Evolutionary conservation across 208 protist genomes (phyloP).

Genomic region (Trypanosoma theileri): DNA sequence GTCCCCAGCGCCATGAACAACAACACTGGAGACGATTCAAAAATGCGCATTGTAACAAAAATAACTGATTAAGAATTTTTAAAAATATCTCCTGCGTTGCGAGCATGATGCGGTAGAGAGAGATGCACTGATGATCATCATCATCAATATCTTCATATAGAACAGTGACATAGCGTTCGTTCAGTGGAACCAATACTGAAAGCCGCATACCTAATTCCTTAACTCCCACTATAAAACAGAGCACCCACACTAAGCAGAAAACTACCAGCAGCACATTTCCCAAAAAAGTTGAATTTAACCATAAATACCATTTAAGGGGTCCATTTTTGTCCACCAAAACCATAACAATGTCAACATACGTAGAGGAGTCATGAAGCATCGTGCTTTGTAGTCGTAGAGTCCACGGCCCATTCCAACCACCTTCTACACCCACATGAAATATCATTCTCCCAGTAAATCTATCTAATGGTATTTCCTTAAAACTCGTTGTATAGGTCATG

Average conservation of each 20-base stretch:
- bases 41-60: not conserved
- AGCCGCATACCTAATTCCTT: constrained; percentile 29
- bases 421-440: not conserved
- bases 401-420: constrained; percentile 23
- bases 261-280: constrained; percentile 16
- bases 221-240: constrained; percentile 17
- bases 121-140: constrained; percentile 4
- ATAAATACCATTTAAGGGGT: constrained; percentile 9
- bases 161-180: constrained; percentile 17
- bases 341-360: constrained; percentile 22
- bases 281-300: constrained; percentile 9
- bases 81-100: constrained; percentile 12
- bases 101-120: constrained; percentile 13
- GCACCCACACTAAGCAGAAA: not conserved
- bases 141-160: constrained; percentile 17
- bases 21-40: too few relatives aligned
- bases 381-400: constrained; percentile 11
- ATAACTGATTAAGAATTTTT: not conserved
- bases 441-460: constrained; percentile 23
- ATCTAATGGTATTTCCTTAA: constrained; percentile 29
- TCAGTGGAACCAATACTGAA: constrained; percentile 7
- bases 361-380: constrained; percentile 25
- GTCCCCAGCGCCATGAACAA: too few relatives aligned
- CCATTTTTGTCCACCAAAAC: constrained; percentile 7
- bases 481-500: constrained; percentile 31